Evolutionary conservation across 768 basidiomycete genomes (phyloP), one percentile per base, ranked within the genome.

Genomic region (Candolleomyces eurysporus): DNA sequence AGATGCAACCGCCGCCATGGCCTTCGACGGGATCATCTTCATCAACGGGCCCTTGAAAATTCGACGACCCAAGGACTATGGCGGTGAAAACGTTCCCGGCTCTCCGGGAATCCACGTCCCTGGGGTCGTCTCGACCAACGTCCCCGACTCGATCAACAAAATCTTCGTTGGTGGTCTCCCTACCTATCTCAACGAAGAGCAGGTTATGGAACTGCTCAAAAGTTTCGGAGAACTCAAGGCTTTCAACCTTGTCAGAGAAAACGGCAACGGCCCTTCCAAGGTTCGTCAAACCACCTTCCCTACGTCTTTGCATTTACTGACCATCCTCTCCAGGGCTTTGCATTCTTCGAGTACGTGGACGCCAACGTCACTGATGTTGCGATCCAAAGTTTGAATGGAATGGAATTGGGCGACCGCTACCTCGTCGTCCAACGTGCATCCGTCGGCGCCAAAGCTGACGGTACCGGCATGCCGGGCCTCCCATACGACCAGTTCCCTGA

Each of bases 271-370:
- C 53, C 77, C 86, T 32, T 96, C 93, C 8, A 98, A 98, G 83
- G 96, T 91, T 62, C 53, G 76, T 65, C 49, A 48, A 30, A 22
- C 22, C 48, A 11, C 51, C 42, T 31, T 42, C 48, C 22, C 48
- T 53, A 53, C 43, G 42, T n/a, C 45, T 16, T 39, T 49, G 21
- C 49, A 55, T 22, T 36, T 7, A 39, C 45, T n/a, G 59, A 58
- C 53, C 61, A 50, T 56, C 39, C 60, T 39, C 14, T 60, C 49
- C 68, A 98, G 96, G 97, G 97, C 68, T 99, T 97, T 75, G 97
- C 97, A 3, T 98, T 99, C 82, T 96, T 95, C 78, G 97, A 99
- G 82, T 99, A 98, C 74, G 89, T 92, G 63, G 97, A 99, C 71
- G 77, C 86, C 16, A 75, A 73, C 54, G 88, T 95, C 60, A 99